Evolutionary conservation across 257 asterid genomes (phyloP), one percentile per base, ranked within the genome.

Genomic region (Nicotiana noctiflora): DNA sequence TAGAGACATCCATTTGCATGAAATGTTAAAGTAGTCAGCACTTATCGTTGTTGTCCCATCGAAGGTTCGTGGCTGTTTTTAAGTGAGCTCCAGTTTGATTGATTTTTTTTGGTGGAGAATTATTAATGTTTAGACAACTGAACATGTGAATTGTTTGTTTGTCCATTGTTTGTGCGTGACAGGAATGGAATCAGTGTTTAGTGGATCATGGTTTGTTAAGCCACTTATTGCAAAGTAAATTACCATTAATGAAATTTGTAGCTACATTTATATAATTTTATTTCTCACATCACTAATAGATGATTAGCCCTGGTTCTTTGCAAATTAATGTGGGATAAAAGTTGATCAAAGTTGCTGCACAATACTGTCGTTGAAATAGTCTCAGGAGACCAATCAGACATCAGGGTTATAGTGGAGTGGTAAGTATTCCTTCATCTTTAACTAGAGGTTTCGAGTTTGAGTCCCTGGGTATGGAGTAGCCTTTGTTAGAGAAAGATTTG

Each of bases 71-170:
- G 6, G 57, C 7, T 70, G 77, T 60, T 60, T 60, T 25, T 15
- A 23, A 25, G 2, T 23, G 67, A 23, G 34, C 9, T 25, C 18
- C 34, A 61, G 2, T 61, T 61, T 70, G 59, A 12, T 12, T 53
- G 40, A 21, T 72, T 51, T 13, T 13, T 1, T 11, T 72, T 72
- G 8, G 57, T 7, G 7, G 14, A 2, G 27, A 17, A 65, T 32
- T 34, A 27, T 68, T 19, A 68, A 13, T 13, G 23, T 13, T 4
- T 70, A 21, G 37, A 46, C 14, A 46, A 46, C 60, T 23, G n/a
- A 72, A 21, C 78, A 72, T 72, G 78, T 72, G 78, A 40, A 46
- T 72, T 46, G 60, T 46, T 23, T 70, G 77, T 19, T 44, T 46
- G 21, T 46, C 0, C 21, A 13, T 72, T 44, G 23, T 44, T 34